Evolutionary conservation across 164 flowering plant species (phyloP), one percentile per base, ranked within the genome.

Genomic region (Macadamia tetraphylla): DNA sequence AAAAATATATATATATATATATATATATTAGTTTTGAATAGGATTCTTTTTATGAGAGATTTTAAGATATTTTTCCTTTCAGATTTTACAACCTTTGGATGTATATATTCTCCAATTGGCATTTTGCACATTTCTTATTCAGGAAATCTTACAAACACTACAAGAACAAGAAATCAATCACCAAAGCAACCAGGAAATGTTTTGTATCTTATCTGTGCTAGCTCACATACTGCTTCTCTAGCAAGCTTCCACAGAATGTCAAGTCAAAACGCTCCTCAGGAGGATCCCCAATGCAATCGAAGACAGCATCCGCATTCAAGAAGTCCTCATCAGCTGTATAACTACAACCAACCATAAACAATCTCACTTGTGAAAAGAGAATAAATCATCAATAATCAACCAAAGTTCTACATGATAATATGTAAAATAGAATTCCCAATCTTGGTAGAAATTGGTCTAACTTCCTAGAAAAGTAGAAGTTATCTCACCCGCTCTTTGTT

Each of bases 301-400:
- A 90, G 52, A 88, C 95, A 35, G 95, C 98, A 83, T 94, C 97
- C 43, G 98, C 98, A 66, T 87, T 83, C 52, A 64, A 58, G 74
- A 94, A 94, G 74, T 91, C 96, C 73, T 94, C 98, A 29, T 88
- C 90, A 3, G 92, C 88, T 58, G 98, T 94, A 78, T 94, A 94
- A 46, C 97, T 91, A 88, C 75, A 80, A 40, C 17, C 71, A 68
- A 62, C 59, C 17, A 32, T 64, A 6, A 14, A 6, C 46, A 32
- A 10, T 1, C 40, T 5, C 29, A 48, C 13, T 42, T 58, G 35
- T 55, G 13, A 30, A 29, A 11, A 1, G 1, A n/a, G 57, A 2
- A 12, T 17, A 53, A 51, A 4, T 10, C 15, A 51, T 10, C 12
- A 51, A 51, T 51, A 10, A 51, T 10, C 55, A 51, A 51, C 55